Conservation (phyloP, 495 filamentous ascomycete species). For the Saxophila tyrrhenica region DNA sequence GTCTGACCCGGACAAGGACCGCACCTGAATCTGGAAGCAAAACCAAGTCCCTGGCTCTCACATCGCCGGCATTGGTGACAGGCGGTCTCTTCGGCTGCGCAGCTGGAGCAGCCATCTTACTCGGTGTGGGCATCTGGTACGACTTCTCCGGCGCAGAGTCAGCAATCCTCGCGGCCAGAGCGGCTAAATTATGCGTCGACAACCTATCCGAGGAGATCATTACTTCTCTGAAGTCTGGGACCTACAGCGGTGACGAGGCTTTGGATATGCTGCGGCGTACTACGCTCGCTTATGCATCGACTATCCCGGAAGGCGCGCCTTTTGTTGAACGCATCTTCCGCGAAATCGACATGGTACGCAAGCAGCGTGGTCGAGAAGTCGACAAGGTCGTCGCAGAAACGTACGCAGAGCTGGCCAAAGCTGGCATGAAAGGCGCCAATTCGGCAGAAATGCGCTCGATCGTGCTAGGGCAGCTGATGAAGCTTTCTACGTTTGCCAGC, state of each 20-base stretch:
- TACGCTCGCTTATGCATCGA: constrained; percentile 7
- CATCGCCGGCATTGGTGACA: constrained; percentile 4
- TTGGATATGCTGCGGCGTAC: constrained; percentile 11
- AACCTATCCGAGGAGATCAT: constrained; percentile 9
- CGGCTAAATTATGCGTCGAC: constrained; percentile 11
- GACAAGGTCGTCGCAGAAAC: constrained; percentile 3
- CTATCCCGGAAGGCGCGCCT: constrained; percentile 6
- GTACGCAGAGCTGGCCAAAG: constrained; percentile 1
- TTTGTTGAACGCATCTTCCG: constrained; percentile 14
- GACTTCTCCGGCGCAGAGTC: constrained; percentile 8
- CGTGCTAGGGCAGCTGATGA: constrained; percentile 6
- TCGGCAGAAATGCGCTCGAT: constrained; percentile 4
- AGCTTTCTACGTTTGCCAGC: constrained; percentile 5
- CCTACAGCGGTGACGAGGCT: constrained; percentile 15
- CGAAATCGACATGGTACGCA: constrained; percentile 7
- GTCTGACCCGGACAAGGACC: not conserved
- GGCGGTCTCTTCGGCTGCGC: constrained; percentile 13
- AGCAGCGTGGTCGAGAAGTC: constrained; percentile 5
- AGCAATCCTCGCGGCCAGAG: constrained; percentile 9
- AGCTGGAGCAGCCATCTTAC: constrained; percentile 12
- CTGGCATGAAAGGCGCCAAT: constrained; percentile 1
- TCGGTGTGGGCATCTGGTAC: constrained; percentile 11
- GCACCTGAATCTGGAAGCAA: not conserved
- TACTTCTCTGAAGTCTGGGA: constrained; percentile 10
- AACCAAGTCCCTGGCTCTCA: not conserved